Conservation (phyloP, 805 yeast species). For the Tetrapisispora pingtungensis region DNA sequence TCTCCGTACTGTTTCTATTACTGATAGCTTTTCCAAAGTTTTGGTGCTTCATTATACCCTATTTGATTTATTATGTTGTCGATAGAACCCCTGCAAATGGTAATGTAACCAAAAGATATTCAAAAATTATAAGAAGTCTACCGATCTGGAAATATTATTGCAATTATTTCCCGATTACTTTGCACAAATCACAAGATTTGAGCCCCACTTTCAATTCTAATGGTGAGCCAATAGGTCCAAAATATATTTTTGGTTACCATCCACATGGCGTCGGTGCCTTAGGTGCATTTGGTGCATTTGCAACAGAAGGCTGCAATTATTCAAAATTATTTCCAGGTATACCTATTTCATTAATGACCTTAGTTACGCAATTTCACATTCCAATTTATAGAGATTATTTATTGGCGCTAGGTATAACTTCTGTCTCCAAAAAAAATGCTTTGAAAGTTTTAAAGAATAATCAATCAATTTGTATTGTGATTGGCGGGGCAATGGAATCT, state of each 20-base stretch:
- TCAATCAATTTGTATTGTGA: constrained; percentile 76
- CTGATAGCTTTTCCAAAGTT: constrained; percentile 47
- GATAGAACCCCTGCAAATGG: constrained; percentile 75
- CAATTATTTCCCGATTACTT: constrained; percentile 66
- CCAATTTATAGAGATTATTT: constrained; percentile 86
- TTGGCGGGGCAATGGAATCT: constrained; percentile 94
- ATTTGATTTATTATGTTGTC: constrained; percentile 45
- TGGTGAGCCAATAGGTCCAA: constrained; percentile 44
- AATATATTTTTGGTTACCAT: constrained; percentile 85
- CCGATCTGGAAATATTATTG: constrained; percentile 63
- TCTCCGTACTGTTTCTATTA: constrained; percentile 42
- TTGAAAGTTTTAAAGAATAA: constrained; percentile 50
- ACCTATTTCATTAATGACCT: constrained; percentile 65
- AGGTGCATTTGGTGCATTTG: constrained; percentile 80
- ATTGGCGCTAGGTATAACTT: constrained; percentile 68
- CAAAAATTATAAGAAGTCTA: constrained; percentile 46
- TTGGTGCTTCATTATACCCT: constrained; percentile 63
- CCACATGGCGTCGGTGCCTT: constrained; percentile 94
- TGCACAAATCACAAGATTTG: constrained; percentile 59
- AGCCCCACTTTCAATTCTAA: constrained; percentile 51
- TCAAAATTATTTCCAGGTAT: constrained; percentile 70
- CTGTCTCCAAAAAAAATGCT: constrained; percentile 72
- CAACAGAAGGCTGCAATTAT: constrained; percentile 72
- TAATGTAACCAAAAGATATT: constrained; percentile 45
- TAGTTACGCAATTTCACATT: constrained; percentile 69